Conservation (phyloP, 768 basidiomycete species). For the Suillus sp. region DNA sequence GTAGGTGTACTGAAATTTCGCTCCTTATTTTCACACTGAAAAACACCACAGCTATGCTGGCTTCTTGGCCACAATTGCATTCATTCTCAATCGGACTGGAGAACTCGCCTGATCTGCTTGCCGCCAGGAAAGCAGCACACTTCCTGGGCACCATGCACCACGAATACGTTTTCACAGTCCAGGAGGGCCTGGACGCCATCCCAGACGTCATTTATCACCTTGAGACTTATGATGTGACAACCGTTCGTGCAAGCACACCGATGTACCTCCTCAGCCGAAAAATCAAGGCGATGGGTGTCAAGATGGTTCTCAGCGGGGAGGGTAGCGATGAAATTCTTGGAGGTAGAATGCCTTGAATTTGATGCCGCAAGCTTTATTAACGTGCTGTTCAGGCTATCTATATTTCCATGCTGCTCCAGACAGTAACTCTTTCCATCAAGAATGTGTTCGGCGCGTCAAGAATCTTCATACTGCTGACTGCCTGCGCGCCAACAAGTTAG, state of each 20-base stretch:
- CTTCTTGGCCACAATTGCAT: constrained; percentile 93
- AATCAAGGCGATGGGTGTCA: constrained; percentile 99
- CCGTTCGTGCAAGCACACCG: constrained; percentile 94
- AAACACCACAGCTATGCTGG: constrained; percentile 58
- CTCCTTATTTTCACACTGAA: constrained; percentile 7
- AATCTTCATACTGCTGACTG: constrained; percentile 98
- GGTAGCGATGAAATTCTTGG: constrained; percentile 98
- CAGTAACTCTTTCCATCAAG: constrained; percentile 86
- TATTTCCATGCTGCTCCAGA: constrained; percentile 99
- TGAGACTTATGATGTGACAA: constrained; percentile 99
- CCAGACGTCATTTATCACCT: constrained; percentile 98
- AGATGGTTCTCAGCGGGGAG: constrained; percentile 98
- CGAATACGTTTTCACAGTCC: constrained; percentile 96
- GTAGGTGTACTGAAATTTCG: constrained; percentile 37
- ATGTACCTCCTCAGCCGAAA: constrained; percentile 99
- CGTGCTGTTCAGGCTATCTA: constrained; percentile 71
- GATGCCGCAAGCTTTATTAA: constrained; percentile 13
- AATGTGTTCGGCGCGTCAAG: constrained; percentile 92
- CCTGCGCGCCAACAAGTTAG: constrained; percentile 95
- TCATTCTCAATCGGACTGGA: constrained; percentile 97
- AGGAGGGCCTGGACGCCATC: constrained; percentile 96
- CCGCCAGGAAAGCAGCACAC: constrained; percentile 90
- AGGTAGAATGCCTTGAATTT: constrained; percentile 48
- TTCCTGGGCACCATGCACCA: constrained; percentile 95
- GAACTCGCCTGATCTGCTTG: constrained; percentile 92